Conservation (phyloP, 257 asterid genomes). For the Salvia rosmarinus region DNA sequence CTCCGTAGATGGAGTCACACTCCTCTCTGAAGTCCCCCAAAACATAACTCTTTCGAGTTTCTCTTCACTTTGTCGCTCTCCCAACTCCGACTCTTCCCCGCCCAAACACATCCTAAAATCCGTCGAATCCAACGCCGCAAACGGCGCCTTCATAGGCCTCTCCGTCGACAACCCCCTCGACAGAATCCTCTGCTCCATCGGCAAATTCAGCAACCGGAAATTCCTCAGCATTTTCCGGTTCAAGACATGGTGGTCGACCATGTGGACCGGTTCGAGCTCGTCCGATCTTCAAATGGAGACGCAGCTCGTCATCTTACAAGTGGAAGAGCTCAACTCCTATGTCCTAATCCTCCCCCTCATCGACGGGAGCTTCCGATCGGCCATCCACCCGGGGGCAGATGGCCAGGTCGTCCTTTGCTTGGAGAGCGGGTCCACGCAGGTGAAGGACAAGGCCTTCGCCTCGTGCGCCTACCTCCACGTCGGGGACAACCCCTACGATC, state of each 20-base stretch:
- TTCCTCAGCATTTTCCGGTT: slow-evolving; percentile 52
- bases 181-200: slow-evolving; percentile 45
- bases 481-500: slow-evolving; percentile 43
- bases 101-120: slow-evolving; percentile 32
- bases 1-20: slow-evolving; percentile 35
- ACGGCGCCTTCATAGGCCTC: slow-evolving; percentile 48
- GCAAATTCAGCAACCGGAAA: slow-evolving; percentile 37
- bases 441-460: slow-evolving; percentile 35
- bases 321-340: slow-evolving; percentile 42
- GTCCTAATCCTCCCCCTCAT: slow-evolving; percentile 44
- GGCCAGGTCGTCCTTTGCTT: slow-evolving; percentile 36
- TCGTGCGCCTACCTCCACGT: slow-evolving; percentile 41
- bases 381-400: slow-evolving; percentile 42
- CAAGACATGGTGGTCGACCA: slow-evolving; percentile 59
- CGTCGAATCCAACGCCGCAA: slow-evolving; percentile 36
- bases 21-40: slow-evolving; percentile 39
- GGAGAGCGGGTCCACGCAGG: slow-evolving; percentile 53
- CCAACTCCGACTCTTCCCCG: slow-evolving; percentile 23
- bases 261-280: slow-evolving; percentile 50
- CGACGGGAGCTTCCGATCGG: slow-evolving; percentile 45
- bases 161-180: slow-evolving; percentile 35
- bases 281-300: slow-evolving; percentile 52
- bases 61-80: slow-evolving; percentile 34
- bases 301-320: slow-evolving; percentile 40
- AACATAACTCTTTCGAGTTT: slow-evolving; percentile 40